Base-by-base conservation (phyloP, 495 filamentous ascomycete genomes). In the Daldinia grandis region DNA sequence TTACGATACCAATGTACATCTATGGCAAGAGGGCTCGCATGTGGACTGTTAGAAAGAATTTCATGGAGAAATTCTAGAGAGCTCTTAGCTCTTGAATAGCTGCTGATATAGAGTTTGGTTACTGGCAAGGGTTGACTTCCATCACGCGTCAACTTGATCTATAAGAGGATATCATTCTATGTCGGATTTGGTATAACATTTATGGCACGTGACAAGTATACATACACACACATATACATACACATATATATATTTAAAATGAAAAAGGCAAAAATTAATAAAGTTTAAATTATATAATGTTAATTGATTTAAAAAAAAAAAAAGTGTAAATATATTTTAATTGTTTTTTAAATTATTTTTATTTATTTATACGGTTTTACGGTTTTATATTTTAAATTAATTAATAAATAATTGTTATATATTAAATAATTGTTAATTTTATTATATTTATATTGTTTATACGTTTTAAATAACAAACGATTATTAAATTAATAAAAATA, bases 1-100 rank as follows among this genome's bases (percentile, higher is more conserved):
- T 86, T 65, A 90, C 93, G 6, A 92, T 97, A 57, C 95, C 95
- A 3, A 92, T 99, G 91, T 99, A 97, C 76, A 93, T 99, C 33
- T 98, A 89, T 69, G 95, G 95, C 49, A 98, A 99, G 84, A 84
- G 94, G 54, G 88, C 92, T 33, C 85, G 95, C n/a, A 97, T 97
- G 93, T 97, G 95, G 94, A 98, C 95, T 0, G 92, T 93, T 28
- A 83, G 93, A 53, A 92, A 87, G 85, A 93, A 91, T 67, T 80
- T 97, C 62, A 95, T 97, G 93, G 94, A 97, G 82, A 91, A 87
- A 68, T 95, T 95, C 63, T 95, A 83, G 30, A 24, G 3, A 10
- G 9, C 21, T 14, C 50, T 5, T 4, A 24, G 50, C 14, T 14
- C 4, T 28, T 27, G 4, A 2, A 14, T 35, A 35, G 4, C 33